Conservation (phyloP, 176 grass and related monocot genomes). For the Triticum timopheevii region DNA sequence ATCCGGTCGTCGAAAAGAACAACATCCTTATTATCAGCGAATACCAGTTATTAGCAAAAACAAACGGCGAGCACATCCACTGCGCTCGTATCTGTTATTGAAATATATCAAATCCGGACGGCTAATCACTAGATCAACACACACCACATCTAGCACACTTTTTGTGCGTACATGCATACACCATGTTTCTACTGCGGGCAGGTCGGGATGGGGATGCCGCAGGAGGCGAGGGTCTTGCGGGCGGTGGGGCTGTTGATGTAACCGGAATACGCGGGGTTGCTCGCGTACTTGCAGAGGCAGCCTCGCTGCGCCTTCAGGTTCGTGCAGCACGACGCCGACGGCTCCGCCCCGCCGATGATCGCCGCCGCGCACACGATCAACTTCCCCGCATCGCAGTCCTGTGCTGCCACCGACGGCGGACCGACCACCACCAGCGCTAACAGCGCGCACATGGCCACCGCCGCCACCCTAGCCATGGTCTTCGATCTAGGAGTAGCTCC, state of each 20-base stretch:
- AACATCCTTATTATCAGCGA: too few species aligned
- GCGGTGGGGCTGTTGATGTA: conserved; percentile 44
- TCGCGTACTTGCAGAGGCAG: conserved; percentile 49
- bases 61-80: background rate
- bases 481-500: background rate
- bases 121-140: background rate
- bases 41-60: background rate
- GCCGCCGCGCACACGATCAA: conserved; percentile 31
- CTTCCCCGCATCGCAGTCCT: conserved; percentile 13
- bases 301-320: conserved; percentile 35
- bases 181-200: background rate
- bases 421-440: background rate
- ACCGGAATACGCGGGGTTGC: conserved; percentile 14
- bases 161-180: background rate
- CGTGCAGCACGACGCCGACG: conserved; percentile 31
- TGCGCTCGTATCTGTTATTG: background rate
- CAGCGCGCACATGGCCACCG: background rate
- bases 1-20: too few species aligned
- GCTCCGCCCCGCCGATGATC: conserved; percentile 21
- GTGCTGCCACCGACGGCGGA: background rate
- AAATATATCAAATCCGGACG: background rate
- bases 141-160: background rate
- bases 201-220: conserved; percentile 39
- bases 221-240: background rate
- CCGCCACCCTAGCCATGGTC: conserved; percentile 13